Base-by-base conservation (phyloP, 176 grass and related monocot genomes). In the Dactylis glomerata region DNA sequence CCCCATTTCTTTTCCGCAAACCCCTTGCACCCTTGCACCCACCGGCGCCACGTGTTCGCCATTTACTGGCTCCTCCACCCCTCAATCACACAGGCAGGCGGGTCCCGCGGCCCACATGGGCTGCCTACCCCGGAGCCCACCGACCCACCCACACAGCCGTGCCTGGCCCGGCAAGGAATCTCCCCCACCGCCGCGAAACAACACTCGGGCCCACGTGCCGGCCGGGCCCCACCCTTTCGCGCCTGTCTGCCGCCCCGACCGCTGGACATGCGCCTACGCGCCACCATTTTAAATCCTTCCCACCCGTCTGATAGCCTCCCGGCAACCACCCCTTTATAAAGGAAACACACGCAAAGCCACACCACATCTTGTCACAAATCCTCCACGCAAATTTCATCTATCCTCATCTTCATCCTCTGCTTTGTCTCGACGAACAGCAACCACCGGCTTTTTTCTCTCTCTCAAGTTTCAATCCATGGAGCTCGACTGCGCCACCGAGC, bases 401-500 rank as follows among this genome's bases (percentile, higher is more conserved):
- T 49, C 70, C 15, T 28, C 61, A 0, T 11, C 64, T 15, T 67
- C 37, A 0, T 14, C 57, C 17, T 28, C 19, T 42, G 1, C 11
- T 37, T 11, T 31, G 17, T 41, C 31, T 73, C 69, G 23, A 24
- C 44, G 36, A 24, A 62, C 1, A 28, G 10, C 58, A 63, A 15
- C 27, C 27, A 19, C 34, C 47, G 50, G 27, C 10, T 26, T 71
- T n/a, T n/a, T n/a, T n/a, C n/a, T n/a, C n/a, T 6, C 12, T 47
- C 22, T 61, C n/a, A n/a, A n/a, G n/a, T n/a, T 56, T 63, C 58
- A 58, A 26, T 28, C 61, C 26, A 78, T 84, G 81, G 89, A 89
- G 70, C 46, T 70, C 24, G 88, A 92, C 59, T 89, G 84, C 41
- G 92, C 86, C 5, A 97, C 95, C 28, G 95, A 97, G 88, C 92